Conservation (phyloP, 441 rosid genomes). For the Macaranga tanarius region DNA sequence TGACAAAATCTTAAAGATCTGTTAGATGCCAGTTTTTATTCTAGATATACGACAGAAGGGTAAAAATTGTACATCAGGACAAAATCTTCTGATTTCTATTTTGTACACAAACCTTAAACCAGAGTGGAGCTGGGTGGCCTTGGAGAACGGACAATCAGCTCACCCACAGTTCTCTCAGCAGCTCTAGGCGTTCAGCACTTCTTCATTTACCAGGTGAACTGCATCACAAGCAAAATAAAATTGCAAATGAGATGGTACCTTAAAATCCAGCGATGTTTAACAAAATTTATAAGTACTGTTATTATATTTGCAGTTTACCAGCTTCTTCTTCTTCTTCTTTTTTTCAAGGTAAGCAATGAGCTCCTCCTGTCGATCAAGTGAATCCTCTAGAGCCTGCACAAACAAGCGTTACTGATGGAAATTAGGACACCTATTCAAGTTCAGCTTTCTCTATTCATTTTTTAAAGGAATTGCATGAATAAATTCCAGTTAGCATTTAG, state of each 20-base stretch:
- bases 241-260: conserved; percentile 12
- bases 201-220: conserved; percentile 45
- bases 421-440: background rate
- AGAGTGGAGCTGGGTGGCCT: conserved; percentile 23
- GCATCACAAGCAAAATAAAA: conserved; percentile 27
- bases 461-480: background rate
- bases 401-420: background rate
- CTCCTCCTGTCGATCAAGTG: conserved; percentile 65
- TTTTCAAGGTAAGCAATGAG: conserved; percentile 67
- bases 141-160: conserved; percentile 21
- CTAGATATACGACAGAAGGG: background rate
- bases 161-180: conserved; percentile 23
- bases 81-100: conserved; percentile 24
- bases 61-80: conserved; percentile 9
- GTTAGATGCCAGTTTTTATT: background rate
- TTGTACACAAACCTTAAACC: conserved; percentile 17
- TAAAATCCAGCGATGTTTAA: conserved; percentile 8
- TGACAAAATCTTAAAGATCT: background rate
- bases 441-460: background rate
- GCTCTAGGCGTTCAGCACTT: conserved; percentile 22
- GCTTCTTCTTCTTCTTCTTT: conserved; percentile 79
- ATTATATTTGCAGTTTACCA: conserved; percentile 42
- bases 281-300: background rate
- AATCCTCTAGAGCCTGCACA: conserved; percentile 72
- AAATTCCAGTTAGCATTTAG: too few relatives aligned